Base-by-base conservation (phyloP, 352 stramenopile species). In the Globisporangium parvum region DNA sequence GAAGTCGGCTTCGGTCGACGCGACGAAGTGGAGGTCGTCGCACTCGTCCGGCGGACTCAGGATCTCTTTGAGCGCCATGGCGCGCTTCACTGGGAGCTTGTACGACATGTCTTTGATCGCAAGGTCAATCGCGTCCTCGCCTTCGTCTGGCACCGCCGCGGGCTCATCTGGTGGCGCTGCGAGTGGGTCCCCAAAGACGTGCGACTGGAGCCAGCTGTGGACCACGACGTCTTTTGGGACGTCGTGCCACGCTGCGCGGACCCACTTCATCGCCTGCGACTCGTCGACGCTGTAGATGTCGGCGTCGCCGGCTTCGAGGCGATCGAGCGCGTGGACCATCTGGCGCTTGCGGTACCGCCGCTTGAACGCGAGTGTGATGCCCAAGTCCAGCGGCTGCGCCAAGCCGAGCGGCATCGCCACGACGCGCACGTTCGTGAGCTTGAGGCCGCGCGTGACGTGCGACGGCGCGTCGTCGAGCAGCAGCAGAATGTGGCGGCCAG, bases 391-490 rank as follows among this genome's bases (percentile, higher is more conserved):
- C 18, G 50, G 57, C 44, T 63, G 57, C 23, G 28, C 21, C 23
- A 46, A 31, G 10, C 44, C 45, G 6, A 63, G 35, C 20, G 31
- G 31, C 31, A 37, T 37, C 31, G 31, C 10, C 31, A 37, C 31
- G 31, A 63, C 50, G 44, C 57, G 57, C 23, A 73, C 39, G 53
- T 73, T 67, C 26, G 66, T 67, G 20, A 73, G 63, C 37, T 64
- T 52, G 23, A 73, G 51, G 0, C 58, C 55, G n/a, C 53, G 51
- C 12, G 55, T 54, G 33, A 70, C 62, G 53, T 73, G 62, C 33
- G 62, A 70, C 49, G 66, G 58, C 21, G 66, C 66, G 37, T 70
- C 62, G 35, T 65, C 62, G 2, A 73, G 49, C 40, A 73, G 41
- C 26, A 73, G 33, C 14, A 73, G 50, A 10, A 73, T 67, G 45